Evolutionary conservation across 805 yeast species (phyloP).

Genomic region (Suhomyces sp.): DNA sequence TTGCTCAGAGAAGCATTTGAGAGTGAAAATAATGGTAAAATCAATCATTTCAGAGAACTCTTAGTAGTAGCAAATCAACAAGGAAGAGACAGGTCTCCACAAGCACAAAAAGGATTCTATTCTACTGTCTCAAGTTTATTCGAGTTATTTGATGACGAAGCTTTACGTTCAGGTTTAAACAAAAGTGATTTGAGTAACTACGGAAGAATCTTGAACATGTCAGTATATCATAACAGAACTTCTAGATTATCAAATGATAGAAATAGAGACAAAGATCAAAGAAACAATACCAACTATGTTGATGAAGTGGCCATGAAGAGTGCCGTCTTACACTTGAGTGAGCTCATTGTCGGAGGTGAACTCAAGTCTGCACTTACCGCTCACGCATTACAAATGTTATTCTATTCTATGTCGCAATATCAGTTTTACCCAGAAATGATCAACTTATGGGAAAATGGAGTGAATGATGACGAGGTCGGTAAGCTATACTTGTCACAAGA

Average conservation of each 20-base stretch:
- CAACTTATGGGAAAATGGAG: conserved; percentile 67
- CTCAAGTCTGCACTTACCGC: conserved; percentile 24
- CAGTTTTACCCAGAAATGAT: conserved; percentile 63
- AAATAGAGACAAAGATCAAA: conserved; percentile 41
- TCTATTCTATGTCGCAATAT: conserved; percentile 43
- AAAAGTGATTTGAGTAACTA: conserved; percentile 23
- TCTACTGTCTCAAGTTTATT: conserved; percentile 6
- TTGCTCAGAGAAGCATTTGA: conserved; percentile 19
- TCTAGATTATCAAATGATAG: conserved; percentile 30
- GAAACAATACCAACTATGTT: conserved; percentile 21
- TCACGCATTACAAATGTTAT: conserved; percentile 24
- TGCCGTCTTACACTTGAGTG: conserved; percentile 33
- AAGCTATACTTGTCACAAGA: conserved; percentile 57
- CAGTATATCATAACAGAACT: conserved; percentile 31
- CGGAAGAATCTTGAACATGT: conserved; percentile 20
- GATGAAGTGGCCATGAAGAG: conserved; percentile 32
- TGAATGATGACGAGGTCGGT: conserved; percentile 42
- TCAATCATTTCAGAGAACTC: conserved; percentile 31
- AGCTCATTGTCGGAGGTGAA: conserved; percentile 29
- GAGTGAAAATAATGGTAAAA: conserved; percentile 19
- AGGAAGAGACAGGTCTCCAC: conserved; percentile 5
- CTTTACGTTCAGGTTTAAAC: conserved; percentile 18
- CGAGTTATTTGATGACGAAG: conserved; percentile 13
- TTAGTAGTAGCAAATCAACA: conserved; percentile 21
- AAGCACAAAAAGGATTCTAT: conserved; percentile 8